Percentiles rank a stretch among this genome's conserved stretches.
These are phyloP conservation scores for Agapanthus africanus DNA, from an alignment of 106 monocot genomes.

Conservation along the genomic window DNA sequence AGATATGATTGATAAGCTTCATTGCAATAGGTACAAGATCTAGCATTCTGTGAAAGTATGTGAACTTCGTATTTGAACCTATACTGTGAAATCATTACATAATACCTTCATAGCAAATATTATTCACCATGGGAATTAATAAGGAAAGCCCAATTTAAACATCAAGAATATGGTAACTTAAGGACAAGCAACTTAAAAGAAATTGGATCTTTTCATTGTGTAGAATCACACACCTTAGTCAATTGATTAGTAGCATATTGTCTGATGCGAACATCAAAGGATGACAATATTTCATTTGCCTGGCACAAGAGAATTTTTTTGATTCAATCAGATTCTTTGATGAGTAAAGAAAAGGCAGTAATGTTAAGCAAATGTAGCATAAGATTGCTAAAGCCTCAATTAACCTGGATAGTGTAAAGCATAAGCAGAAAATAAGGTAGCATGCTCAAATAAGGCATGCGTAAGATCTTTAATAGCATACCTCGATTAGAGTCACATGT, in stretches of 20 bases:
- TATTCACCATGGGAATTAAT: neutral
- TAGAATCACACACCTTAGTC: constrained; percentile 55
- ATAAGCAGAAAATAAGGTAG: neutral
- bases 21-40: neutral
- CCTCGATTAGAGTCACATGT: constrained; percentile 21
- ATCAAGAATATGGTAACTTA: no score
- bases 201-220: neutral
- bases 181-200: neutral
- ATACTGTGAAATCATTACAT: neutral
- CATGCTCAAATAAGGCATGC: neutral
- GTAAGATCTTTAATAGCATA: constrained; percentile 8
- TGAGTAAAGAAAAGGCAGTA: neutral
- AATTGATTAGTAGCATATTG: constrained; percentile 85
- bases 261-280: constrained; percentile 84
- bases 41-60: neutral
- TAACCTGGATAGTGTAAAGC: no score
- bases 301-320: constrained; percentile 1
- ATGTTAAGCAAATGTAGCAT: neutral
- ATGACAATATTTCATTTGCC: constrained; percentile 98
- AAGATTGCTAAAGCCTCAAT: neutral
- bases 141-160: neutral
- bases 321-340: no score
- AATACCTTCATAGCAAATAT: neutral
- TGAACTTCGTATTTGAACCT: neutral
- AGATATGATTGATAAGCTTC: neutral